phyloP scores from a whole-genome alignment of 2,329 filamentous ascomycete species.

The Shiraia bambusicola region DNA sequence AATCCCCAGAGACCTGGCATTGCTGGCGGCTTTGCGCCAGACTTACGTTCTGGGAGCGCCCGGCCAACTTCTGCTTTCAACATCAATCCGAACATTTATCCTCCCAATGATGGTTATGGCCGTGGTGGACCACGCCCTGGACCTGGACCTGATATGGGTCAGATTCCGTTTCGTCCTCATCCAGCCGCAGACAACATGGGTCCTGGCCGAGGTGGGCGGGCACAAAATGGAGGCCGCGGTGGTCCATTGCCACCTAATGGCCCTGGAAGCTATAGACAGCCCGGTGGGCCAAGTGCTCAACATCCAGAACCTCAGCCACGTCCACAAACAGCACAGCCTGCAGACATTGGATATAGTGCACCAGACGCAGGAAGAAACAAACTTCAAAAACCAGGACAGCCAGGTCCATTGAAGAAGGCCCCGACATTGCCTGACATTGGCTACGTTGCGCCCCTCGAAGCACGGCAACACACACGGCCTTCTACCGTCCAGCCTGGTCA shows the following conservation, averaged over 20 bases:
- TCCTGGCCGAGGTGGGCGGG: constrained; percentile 34
- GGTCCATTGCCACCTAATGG: constrained; percentile 32
- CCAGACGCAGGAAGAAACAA: constrained; percentile 47
- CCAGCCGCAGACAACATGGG: constrained; percentile 42
- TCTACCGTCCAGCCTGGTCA: constrained; percentile 39
- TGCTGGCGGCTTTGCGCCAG: constrained; percentile 48
- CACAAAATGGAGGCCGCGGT: constrained; percentile 30
- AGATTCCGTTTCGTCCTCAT: constrained; percentile 40
- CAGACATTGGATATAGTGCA: constrained; percentile 48
- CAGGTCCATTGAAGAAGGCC: constrained; percentile 32
- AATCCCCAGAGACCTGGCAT: constrained; percentile 30
- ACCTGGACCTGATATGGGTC: constrained; percentile 29
- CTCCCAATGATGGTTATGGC: constrained; percentile 31
- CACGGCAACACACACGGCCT: constrained; percentile 38
- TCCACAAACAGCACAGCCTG: constrained; percentile 45
- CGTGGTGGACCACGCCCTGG: constrained; percentile 31
- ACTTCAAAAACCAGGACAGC: constrained; percentile 43
- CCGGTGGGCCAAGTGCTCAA: constrained; percentile 42
- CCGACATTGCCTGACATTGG: constrained; percentile 41
- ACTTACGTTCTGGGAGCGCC: constrained; percentile 54
- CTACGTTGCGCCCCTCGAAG: constrained; percentile 41
- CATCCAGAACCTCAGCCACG: constrained; percentile 35
- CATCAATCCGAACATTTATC: constrained; percentile 50
- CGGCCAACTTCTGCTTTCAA: constrained; percentile 53
- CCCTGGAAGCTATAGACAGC: constrained; percentile 41